Evolutionary conservation across 2,329 filamentous ascomycete genomes (phyloP), one percentile per base, ranked within the genome.

Genomic region (Camillea tinctor): DNA sequence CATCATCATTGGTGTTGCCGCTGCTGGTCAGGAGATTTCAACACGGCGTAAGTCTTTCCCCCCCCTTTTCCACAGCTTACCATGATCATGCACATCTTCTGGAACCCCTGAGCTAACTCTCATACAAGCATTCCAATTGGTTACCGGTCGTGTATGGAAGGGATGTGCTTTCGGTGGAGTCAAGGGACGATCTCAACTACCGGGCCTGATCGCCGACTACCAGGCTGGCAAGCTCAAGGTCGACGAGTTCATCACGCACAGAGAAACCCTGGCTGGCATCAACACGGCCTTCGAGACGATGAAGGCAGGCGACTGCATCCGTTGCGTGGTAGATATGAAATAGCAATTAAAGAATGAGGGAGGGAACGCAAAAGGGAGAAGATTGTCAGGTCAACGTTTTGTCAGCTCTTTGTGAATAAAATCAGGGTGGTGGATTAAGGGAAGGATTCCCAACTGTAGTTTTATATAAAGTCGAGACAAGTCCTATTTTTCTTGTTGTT

Each of bases 191-290:
- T 89, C 91, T 36, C 95, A 99, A 81, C 87, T 99, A 66, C 90
- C 91, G 53, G 88, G 84, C 60, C 88, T 99, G 49, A 93, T 99
- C 22, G 81, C 87, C 68, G 94, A 98, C 78, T 99, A 99, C 80
- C 84, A 96, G 76, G 84, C 85, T 56, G 93, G 93, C 70, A 86
- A 90, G 74, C 88, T 99, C 74, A 98, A 97, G 88, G 95, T 98
- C 52, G 94, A 98, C 75, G 95, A 99, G 81, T 98, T 98, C 82
- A 98, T 99, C 80, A 99, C 95, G 30, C 95, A 99, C 81, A 88
- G 93, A 70, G 92, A 96, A 81, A 85, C 84, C 3, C 82, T 99
- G 51, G 80, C 80, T 62, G 87, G 90, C 72, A 96, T 99, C 78
- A 98, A 98, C 83, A 81, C 84, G 55, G 94, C 93, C 20, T 99